phyloP scores from a whole-genome alignment of 805 yeast genomes.

The Cyberlindnera xylosilytica region DNA sequence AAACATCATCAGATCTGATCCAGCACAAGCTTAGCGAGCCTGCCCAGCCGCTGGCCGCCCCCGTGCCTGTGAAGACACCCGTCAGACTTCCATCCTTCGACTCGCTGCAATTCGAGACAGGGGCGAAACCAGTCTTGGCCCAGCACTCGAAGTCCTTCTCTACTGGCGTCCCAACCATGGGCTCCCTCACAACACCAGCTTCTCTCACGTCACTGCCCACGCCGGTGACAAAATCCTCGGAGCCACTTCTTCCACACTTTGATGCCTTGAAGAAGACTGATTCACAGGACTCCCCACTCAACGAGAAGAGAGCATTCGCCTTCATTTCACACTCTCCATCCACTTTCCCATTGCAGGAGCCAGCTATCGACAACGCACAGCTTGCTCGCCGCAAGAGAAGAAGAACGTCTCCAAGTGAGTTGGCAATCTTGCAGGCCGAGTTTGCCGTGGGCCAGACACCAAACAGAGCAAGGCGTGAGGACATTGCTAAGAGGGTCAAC shows the following conservation, averaged over 20 bases:
- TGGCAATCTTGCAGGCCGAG: slow-evolving; percentile 76
- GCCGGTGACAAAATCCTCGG: slow-evolving; percentile 5
- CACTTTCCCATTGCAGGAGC: slow-evolving; percentile 80
- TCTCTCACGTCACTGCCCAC: slow-evolving; percentile 9
- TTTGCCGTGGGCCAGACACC: slow-evolving; percentile 80
- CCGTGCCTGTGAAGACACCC: slow-evolving; percentile 20
- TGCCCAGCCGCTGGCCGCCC: slow-evolving; percentile 5
- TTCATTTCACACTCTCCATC: slow-evolving; percentile 92
- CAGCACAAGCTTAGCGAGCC: neutral
- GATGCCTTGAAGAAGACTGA: slow-evolving; percentile 1
- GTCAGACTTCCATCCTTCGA: slow-evolving; percentile 28
- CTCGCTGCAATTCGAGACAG: slow-evolving; percentile 19
- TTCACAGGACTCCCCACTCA: slow-evolving; percentile 20
- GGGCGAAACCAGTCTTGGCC: neutral
- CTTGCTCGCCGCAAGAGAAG: slow-evolving; percentile 92
- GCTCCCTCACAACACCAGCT: slow-evolving; percentile 10
- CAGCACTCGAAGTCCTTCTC: slow-evolving; percentile 11
- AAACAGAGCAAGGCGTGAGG: slow-evolving; percentile 66
- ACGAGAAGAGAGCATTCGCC: slow-evolving; percentile 54
- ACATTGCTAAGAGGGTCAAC: slow-evolving; percentile 74
- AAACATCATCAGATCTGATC: neutral
- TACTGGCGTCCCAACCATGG: slow-evolving; percentile 3
- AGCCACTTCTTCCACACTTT: neutral
- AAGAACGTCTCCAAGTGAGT: slow-evolving; percentile 88
- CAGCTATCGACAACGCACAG: slow-evolving; percentile 85